Percentiles rank a stretch among this genome's conserved stretches.
phyloP scores from a whole-genome alignment of 352 stramenopile species.

The Pythium insidiosum region DNA sequence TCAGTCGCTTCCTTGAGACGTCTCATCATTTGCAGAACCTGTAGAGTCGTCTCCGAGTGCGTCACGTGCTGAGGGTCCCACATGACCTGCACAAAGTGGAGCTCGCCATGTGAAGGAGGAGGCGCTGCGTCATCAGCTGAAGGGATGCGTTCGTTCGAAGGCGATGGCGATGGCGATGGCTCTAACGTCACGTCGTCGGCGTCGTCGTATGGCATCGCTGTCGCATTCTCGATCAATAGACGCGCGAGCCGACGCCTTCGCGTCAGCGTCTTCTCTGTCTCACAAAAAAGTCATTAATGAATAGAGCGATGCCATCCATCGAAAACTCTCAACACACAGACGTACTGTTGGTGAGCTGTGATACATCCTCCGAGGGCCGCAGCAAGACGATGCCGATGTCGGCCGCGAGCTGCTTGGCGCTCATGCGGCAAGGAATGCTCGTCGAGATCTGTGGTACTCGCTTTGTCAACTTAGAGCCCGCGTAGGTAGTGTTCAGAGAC shows the following conservation, averaged over 20 bases:
- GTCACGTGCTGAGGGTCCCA: slow-evolving; percentile 16
- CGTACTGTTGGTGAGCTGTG: slow-evolving; percentile 26
- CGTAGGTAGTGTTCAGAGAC: no score
- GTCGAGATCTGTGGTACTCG: slow-evolving; percentile 33
- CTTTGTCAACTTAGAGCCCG: no score
- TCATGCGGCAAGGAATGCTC: slow-evolving; percentile 31
- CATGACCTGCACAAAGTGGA: slow-evolving; percentile 28
- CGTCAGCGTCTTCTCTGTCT: slow-evolving; percentile 20
- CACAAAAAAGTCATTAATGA: neutral
- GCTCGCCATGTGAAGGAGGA: no score
- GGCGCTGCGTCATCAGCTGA: no score
- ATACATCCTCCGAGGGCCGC: no score
- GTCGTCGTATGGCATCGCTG: slow-evolving; percentile 33
- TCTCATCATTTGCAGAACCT: slow-evolving; percentile 9
- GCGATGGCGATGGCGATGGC: no score
- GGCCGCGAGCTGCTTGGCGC: slow-evolving; percentile 25
- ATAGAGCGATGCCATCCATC: neutral
- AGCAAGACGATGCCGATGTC: slow-evolving; percentile 32
- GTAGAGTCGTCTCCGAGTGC: slow-evolving; percentile 17
- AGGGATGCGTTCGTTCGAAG: no score
- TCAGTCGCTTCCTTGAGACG: neutral
- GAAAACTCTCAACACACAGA: no score
- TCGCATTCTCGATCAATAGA: slow-evolving; percentile 41
- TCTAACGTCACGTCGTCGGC: no score
- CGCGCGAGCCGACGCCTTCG: slow-evolving; percentile 29